These are phyloP conservation scores for Keithomyces neogunnii DNA, from an alignment of 2,329 filamentous ascomycete species.

Conservation along the genomic window DNA sequence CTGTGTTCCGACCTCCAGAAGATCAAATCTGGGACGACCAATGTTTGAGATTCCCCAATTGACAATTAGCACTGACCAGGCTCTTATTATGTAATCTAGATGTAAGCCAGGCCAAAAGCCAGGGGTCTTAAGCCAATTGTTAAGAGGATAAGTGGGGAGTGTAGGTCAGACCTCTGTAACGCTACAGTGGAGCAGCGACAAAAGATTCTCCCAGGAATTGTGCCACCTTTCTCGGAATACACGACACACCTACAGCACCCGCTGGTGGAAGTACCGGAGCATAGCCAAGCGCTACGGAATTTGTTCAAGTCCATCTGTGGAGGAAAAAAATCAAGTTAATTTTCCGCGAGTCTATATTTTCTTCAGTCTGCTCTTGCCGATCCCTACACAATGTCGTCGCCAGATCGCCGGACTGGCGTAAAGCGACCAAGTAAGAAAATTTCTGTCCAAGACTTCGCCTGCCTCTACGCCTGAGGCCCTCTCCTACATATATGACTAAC, in stretches of 20 bases:
- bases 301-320: neutral
- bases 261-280: too few species aligned
- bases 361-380: neutral
- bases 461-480: neutral
- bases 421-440: constrained; percentile 33
- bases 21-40: too few species aligned
- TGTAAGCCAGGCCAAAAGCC: too few species aligned
- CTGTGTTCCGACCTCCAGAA: too few species aligned
- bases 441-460: neutral
- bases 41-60: too few species aligned
- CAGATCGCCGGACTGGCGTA: constrained; percentile 30
- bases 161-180: too few species aligned
- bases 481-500: neutral
- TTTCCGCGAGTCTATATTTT: neutral
- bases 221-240: neutral
- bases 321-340: neutral
- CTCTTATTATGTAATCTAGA: too few species aligned
- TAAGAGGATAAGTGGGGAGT: too few species aligned
- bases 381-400: constrained; percentile 26
- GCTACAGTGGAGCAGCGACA: neutral
- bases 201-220: neutral
- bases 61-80: too few species aligned
- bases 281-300: neutral
- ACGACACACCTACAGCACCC: too few species aligned
- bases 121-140: too few species aligned